phyloP scores from a whole-genome alignment of 192 early-diverging fungal species.

The Thoreauomyces humboldtii region DNA sequence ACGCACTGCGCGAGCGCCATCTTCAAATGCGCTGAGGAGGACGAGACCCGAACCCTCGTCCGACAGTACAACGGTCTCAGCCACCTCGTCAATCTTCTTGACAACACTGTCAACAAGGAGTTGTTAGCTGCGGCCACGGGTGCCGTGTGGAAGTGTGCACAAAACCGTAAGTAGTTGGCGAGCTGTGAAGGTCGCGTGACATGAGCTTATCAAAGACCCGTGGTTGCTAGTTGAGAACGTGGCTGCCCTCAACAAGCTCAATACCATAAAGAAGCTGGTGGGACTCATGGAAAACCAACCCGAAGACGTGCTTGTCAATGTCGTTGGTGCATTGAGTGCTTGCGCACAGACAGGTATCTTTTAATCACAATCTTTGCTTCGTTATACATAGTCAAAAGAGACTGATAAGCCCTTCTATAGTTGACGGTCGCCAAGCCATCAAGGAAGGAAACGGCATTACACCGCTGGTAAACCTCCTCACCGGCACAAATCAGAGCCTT shows the following conservation, averaged over 20 bases:
- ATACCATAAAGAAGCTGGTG: constrained; percentile 66
- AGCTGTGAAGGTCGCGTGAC: constrained; percentile 64
- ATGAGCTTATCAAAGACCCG: too few relatives aligned
- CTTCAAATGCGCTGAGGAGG: constrained; percentile 69
- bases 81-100: constrained; percentile 55
- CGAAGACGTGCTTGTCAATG: constrained; percentile 66
- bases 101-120: constrained; percentile 60
- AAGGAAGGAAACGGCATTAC: constrained; percentile 60
- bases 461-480: constrained; percentile 56
- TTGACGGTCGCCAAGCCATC: constrained; percentile 58
- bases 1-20: constrained; percentile 63
- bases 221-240: constrained; percentile 59
- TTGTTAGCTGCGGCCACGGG: constrained; percentile 65
- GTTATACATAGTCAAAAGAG: too few relatives aligned
- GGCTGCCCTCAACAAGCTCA: constrained; percentile 59
- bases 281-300: constrained; percentile 66
- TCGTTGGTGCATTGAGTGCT: constrained; percentile 61
- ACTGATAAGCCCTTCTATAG: constrained; percentile 36
- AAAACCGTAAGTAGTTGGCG: constrained; percentile 44
- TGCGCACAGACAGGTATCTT: constrained; percentile 63
- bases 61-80: constrained; percentile 51
- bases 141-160: constrained; percentile 67
- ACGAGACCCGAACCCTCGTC: constrained; percentile 57
- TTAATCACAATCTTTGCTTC: too few relatives aligned
- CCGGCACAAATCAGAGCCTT: constrained; percentile 59